Conservation (phyloP, 2,329 filamentous ascomycete species). For the Aspergillus latus region DNA sequence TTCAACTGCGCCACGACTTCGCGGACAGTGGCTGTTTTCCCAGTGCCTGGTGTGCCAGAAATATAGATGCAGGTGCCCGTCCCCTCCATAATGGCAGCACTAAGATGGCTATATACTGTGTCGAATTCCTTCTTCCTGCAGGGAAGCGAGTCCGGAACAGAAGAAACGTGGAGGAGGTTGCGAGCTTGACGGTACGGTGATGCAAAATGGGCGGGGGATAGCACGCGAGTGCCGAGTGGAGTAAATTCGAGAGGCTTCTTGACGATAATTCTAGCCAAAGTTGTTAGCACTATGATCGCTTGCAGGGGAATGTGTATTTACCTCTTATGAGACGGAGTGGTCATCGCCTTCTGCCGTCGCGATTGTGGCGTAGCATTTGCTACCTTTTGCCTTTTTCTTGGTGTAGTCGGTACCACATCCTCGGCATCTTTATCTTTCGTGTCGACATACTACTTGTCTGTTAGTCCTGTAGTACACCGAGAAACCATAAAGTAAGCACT, state of each 20-base stretch:
- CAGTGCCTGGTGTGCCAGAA: conserved; percentile 95
- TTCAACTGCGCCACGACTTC: conserved; percentile 91
- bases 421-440: conserved; percentile 32
- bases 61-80: conserved; percentile 98
- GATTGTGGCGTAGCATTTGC: conserved; percentile 46
- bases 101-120: conserved; percentile 88
- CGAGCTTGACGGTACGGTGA: conserved; percentile 90
- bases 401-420: conserved; percentile 48
- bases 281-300: conserved; percentile 24
- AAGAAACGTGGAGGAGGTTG: conserved; percentile 85
- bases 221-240: conserved; percentile 80
- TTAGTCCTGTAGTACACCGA: conserved; percentile 6
- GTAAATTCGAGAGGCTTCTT: conserved; percentile 95
- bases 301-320: conserved; percentile 26
- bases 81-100: conserved; percentile 89
- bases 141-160: conserved; percentile 83
- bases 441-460: conserved; percentile 36
- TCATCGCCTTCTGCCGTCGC: conserved; percentile 47
- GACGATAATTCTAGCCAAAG: conserved; percentile 57
- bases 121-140: conserved; percentile 91
- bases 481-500: conserved; percentile 15
- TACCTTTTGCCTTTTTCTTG: conserved; percentile 58
- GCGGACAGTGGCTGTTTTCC: conserved; percentile 94
- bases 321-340: conserved; percentile 66
- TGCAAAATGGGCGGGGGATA: conserved; percentile 72